phyloP scores from a whole-genome alignment of 2,329 filamentous ascomycete species.

The Hymenoscyphus infarciens region DNA sequence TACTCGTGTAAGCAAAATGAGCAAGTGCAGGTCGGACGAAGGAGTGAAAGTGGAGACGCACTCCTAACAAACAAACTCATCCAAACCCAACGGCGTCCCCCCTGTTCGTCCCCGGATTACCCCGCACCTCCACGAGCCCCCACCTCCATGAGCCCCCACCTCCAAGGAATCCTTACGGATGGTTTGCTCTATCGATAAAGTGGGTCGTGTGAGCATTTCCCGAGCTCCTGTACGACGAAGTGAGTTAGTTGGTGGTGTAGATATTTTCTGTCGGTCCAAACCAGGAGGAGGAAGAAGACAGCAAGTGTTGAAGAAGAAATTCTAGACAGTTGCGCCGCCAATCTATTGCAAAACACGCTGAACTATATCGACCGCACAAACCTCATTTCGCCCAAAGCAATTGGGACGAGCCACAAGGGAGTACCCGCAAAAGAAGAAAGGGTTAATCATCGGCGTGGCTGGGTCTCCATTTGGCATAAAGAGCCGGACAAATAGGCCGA shows the following conservation, averaged over 20 bases:
- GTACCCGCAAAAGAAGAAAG: background rate
- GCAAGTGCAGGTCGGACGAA: background rate
- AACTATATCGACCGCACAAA: background rate
- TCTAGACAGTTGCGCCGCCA: background rate
- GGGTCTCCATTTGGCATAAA: background rate
- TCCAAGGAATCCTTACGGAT: background rate
- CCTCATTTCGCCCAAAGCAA: background rate
- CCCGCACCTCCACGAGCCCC: background rate
- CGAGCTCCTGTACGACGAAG: background rate
- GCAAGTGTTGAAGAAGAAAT: background rate
- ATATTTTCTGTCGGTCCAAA: background rate
- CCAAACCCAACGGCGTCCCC: background rate
- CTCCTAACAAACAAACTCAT: background rate
- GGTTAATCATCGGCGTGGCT: background rate
- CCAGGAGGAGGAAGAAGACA: background rate
- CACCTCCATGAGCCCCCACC: background rate
- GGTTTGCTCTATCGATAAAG: background rate
- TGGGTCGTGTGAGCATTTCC: background rate
- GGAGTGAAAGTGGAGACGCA: background rate
- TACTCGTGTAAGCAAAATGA: background rate
- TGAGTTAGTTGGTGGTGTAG: background rate
- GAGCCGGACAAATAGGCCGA: background rate
- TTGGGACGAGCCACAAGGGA: background rate
- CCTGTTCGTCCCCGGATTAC: background rate
- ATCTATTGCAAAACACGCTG: background rate